Evolutionary conservation across 805 yeast genomes (phyloP), one percentile per base, ranked within the genome.

Genomic region (Barnettozyma californica): DNA sequence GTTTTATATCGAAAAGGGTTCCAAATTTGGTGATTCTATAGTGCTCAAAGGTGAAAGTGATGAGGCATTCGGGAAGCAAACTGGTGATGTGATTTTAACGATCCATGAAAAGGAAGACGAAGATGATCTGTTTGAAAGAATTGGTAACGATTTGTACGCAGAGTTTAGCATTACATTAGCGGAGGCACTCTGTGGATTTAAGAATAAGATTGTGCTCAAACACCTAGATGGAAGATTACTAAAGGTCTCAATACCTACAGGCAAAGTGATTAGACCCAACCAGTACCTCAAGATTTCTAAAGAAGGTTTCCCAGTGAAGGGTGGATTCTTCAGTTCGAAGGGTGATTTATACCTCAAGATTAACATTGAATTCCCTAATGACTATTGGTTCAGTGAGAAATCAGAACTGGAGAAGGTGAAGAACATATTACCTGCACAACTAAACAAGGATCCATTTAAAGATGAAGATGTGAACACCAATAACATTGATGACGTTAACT

Each of bases 141-240:
- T 74, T 38, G 84, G 79, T 9, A 65, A 79, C 53, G 92, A 91
- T 63, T 67, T 94, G 44, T 78, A 78, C 55, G 75, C 87, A 3
- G 69, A 73, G 26, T 66, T 82, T 36, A 70, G 69, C 8, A 77
- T 92, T 36, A 73, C 95, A 2, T 69, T 92, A 45, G 79, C 79
- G 13, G 98, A 92, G 55, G 83, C 97, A 0, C 70, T 92, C n/a
- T 77, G 88, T 50, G 98, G 98, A 2, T 84, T 91, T 58, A 68
- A 76, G 33, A 70, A 82, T 25, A 75, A 78, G 45, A 75, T 77
- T 11, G 70, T 89, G 2, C 68, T 85, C 9, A 78, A 77, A 54
- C 94, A 88, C 53, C 73, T 91, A 47, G 98, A 94, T 65, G 91
- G 84, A 16, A 78, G 97, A 53, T 77, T 81, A 34, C 65, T 90